phyloP scores from a whole-genome alignment of 768 basidiomycete genomes.

The Auricularia heimuer region DNA sequence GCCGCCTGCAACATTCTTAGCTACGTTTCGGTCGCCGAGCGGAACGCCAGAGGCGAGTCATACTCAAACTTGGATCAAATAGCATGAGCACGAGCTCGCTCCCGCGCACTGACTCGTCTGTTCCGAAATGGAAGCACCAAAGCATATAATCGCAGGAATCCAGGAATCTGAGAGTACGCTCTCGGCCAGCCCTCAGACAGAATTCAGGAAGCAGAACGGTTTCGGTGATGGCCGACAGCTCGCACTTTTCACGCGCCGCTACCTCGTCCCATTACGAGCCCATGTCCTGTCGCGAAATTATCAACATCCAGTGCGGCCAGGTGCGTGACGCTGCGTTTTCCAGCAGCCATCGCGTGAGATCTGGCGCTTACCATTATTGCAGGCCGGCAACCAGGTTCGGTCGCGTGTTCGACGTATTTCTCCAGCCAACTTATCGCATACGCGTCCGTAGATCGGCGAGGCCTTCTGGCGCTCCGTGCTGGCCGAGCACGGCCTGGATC shows the following conservation, averaged over 20 bases:
- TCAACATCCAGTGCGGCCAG: constrained; percentile 79
- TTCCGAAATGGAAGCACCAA: too few species aligned
- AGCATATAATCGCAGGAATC: too few species aligned
- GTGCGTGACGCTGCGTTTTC: constrained; percentile 24
- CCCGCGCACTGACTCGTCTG: too few species aligned
- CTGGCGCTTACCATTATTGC: not conserved
- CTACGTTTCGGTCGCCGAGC: too few species aligned
- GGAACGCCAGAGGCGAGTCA: too few species aligned
- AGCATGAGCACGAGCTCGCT: too few species aligned
- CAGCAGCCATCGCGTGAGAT: constrained; percentile 1
- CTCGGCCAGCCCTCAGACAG: too few species aligned
- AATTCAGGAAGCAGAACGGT: not conserved
- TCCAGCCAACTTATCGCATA: not conserved
- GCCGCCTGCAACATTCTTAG: too few species aligned
- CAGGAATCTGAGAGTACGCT: too few species aligned
- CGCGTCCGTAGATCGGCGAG: constrained; percentile 39
- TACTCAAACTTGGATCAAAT: too few species aligned
- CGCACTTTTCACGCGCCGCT: not conserved
- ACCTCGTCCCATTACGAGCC: not conserved
- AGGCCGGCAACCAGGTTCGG: constrained; percentile 63
- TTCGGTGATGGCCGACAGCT: not conserved
- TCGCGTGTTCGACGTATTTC: not conserved
- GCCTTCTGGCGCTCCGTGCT: constrained; percentile 86
- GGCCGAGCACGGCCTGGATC: constrained; percentile 74
- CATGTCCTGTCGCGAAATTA: constrained; percentile 48